Evolutionary conservation across 805 yeast species (phyloP), one percentile per base, ranked within the genome.

Genomic region (Helenozyma rhizophorensis): DNA sequence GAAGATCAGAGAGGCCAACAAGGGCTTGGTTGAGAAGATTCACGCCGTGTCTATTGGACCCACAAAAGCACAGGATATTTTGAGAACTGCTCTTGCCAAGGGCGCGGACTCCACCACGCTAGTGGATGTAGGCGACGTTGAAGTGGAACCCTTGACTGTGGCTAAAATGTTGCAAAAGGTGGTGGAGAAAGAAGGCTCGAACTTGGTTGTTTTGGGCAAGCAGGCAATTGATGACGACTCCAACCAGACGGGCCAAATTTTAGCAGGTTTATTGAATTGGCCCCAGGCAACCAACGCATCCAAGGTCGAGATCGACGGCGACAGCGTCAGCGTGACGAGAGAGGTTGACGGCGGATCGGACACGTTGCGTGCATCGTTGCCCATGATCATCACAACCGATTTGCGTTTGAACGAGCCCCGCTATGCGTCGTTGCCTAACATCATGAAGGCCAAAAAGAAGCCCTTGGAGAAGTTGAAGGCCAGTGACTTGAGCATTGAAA

Each of bases 361-460:
- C 57, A 78, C 85, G 10, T 68, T 93, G 37, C 70, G 73, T 31
- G 85, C 95, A 21, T 65, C 74, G 39, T 70, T 89, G 38, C 98
- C 98, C 25, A 53, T 88, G 67, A 74, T 93, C 33, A 76, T 93
- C 48, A 89, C 97, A 17, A 83, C 97, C 2, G 99, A 93, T 59
- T 71, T 93, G 48, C 81, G 98, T 60, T 74, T 93, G 53, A 93
- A 93, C 59, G 93, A 78, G 55, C 98, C 99, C 27, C 80, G 97
- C 50, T 93, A 87, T 53, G 96, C 95, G n/a, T 78, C 95, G 10
- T 72, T 93, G 54, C 97, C 96, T 40, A 93, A 90, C 60, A 76
- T 89, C 68, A 93, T 93, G 97, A 93, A 93, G 70, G 97, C 97
- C 35, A 93, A 93, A 71, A 89, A 89, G 77, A 89, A 87, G 71